Percentiles rank a stretch among this genome's conserved stretches.
Conservation (phyloP, 75 land plant species). For the Pseudotsuga menziesii region DNA sequence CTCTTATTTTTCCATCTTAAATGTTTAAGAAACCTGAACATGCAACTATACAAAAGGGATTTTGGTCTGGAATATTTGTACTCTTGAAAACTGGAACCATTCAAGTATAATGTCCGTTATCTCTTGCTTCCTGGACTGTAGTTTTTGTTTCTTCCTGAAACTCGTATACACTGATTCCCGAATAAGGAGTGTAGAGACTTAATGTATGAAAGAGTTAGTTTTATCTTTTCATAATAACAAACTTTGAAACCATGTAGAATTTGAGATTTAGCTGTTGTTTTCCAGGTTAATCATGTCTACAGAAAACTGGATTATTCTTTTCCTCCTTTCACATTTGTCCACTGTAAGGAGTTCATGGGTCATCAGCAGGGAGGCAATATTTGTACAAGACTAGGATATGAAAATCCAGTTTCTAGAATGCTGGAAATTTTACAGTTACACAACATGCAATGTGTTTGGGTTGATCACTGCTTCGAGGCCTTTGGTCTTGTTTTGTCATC, state of each 20-base stretch:
- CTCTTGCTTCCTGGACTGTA: too few relatives aligned
- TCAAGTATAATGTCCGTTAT: too few relatives aligned
- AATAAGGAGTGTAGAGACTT: too few relatives aligned
- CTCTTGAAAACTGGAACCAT: too few relatives aligned
- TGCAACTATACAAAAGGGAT: not conserved
- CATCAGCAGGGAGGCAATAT: not conserved
- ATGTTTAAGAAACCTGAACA: not conserved
- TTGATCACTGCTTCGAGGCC: conserved; percentile 31
- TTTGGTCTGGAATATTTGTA: not conserved
- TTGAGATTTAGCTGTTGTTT: conserved; percentile 1
- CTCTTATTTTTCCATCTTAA: not conserved
- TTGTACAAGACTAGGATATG: not conserved
- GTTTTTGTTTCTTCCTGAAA: too few relatives aligned
- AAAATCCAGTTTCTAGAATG: conserved; percentile 2
- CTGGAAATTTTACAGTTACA: conserved; percentile 18
- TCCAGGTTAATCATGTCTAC: conserved; percentile 18
- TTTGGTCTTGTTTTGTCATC: conserved; percentile 23
- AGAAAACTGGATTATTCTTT: conserved; percentile 9
- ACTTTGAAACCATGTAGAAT: not conserved
- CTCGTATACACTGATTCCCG: too few relatives aligned
- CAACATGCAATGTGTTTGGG: conserved; percentile 13
- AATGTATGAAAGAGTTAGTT: too few relatives aligned
- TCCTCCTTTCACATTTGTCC: conserved; percentile 20
- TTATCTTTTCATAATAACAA: too few relatives aligned
- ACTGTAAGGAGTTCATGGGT: conserved; percentile 14